Evolutionary conservation across 441 rosid species (phyloP).

Genomic region (Erysimum cheiri): DNA sequence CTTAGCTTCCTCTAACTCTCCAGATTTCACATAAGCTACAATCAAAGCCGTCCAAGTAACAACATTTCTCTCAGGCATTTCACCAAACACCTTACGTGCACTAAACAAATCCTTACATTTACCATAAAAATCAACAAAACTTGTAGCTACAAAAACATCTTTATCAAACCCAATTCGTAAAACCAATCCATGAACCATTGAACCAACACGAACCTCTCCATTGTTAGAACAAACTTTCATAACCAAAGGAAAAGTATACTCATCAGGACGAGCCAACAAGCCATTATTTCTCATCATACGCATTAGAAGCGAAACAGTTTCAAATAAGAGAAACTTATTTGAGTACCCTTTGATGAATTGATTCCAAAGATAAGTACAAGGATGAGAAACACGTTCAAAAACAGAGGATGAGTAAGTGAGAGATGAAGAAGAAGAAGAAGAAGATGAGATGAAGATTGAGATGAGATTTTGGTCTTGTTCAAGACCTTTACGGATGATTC

Average conservation of each 20-base stretch:
- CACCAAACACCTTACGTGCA: constrained; percentile 72
- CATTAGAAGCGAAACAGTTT: constrained; percentile 52
- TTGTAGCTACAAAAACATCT: constrained; percentile 64
- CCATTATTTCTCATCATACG: constrained; percentile 54
- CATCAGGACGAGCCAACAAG: constrained; percentile 49
- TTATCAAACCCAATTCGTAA: constrained; percentile 49
- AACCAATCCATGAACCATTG: constrained; percentile 60
- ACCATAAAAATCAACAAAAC: constrained; percentile 70
- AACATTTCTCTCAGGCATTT: constrained; percentile 57
- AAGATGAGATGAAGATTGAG: constrained; percentile 54
- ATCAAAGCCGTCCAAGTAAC: constrained; percentile 84
- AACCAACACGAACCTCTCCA: constrained; percentile 51
- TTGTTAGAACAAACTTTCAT: constrained; percentile 61
- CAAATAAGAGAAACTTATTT: constrained; percentile 39
- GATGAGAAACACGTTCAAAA: constrained; percentile 53
- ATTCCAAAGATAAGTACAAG: constrained; percentile 67
- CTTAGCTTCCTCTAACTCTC: constrained; percentile 59
- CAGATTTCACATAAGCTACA: constrained; percentile 54
- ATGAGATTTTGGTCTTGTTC: constrained; percentile 68
- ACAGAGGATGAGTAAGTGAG: constrained; percentile 54
- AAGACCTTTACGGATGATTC: constrained; percentile 70
- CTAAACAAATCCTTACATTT: constrained; percentile 53
- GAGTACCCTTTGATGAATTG: constrained; percentile 56
- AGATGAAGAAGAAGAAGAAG: constrained; percentile 38
- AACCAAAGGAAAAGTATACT: constrained; percentile 57